A percentile compares a stretch with the other conserved stretches of the same genome.
phyloP scores from a whole-genome alignment of 305 asterid genomes.

The Solanum chacoense region DNA sequence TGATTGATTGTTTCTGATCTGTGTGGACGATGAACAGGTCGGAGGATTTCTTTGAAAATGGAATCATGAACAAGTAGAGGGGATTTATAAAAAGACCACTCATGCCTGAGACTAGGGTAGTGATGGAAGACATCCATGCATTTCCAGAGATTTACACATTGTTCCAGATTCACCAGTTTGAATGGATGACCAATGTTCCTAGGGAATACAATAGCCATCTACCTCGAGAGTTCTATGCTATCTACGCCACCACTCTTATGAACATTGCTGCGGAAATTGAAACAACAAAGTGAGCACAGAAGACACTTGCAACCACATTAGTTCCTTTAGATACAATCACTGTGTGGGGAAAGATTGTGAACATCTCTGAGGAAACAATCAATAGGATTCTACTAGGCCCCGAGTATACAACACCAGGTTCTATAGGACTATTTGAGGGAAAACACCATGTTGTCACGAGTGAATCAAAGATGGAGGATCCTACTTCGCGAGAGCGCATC shows the following conservation, averaged over 20 bases:
- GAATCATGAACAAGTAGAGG: background rate
- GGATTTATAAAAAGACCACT: background rate
- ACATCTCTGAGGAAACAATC: background rate
- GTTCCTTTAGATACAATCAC: background rate
- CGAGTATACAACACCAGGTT: background rate
- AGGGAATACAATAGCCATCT: background rate
- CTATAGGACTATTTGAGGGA: background rate
- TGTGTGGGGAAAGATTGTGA: background rate
- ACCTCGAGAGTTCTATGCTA: background rate
- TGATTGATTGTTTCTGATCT: background rate
- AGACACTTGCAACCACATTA: background rate
- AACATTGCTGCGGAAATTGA: background rate
- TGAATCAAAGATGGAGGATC: background rate
- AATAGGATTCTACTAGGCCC: background rate
- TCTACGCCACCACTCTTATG: background rate
- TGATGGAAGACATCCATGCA: background rate
- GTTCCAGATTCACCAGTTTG: background rate
- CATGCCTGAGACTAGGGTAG: background rate
- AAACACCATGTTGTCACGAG: background rate
- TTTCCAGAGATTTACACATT: background rate
- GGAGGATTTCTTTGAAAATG: background rate
- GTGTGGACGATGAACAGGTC: background rate
- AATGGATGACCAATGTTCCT: background rate
- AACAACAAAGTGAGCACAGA: background rate
- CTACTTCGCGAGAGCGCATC: background rate